Evolutionary conservation across 306 rosid genomes (phyloP).

Genomic region (Astragalus membranaceus): DNA sequence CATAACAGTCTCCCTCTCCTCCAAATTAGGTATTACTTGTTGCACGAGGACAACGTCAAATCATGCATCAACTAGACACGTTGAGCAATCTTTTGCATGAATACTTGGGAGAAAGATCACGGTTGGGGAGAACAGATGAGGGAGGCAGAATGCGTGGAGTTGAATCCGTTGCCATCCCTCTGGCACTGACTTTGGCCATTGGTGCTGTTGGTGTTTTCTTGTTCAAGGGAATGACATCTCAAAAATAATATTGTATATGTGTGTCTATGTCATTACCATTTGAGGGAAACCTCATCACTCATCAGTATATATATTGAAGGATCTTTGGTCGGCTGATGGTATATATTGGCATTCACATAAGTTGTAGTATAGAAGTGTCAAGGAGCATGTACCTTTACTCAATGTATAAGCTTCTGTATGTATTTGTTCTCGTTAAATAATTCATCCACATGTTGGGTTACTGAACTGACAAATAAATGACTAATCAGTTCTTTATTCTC

Average conservation of each 20-base stretch:
- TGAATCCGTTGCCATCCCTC: conserved; percentile 41
- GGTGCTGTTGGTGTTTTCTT: conserved; percentile 61
- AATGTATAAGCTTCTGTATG: neutral
- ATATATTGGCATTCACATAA: neutral
- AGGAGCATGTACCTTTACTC: neutral
- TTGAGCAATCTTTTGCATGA: conserved; percentile 76
- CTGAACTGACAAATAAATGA: neutral
- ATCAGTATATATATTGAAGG: neutral
- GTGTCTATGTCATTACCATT: neutral
- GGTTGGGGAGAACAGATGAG: conserved; percentile 42
- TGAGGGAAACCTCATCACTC: neutral
- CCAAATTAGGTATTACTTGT: conserved; percentile 48
- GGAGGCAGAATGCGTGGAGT: conserved; percentile 34
- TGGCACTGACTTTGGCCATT: conserved; percentile 58
- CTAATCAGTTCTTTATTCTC: neutral
- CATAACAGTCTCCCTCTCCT: neutral
- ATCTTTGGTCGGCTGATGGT: neutral
- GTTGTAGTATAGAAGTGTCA: neutral
- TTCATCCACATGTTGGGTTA: neutral
- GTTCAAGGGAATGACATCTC: conserved; percentile 50
- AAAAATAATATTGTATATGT: conserved; percentile 27
- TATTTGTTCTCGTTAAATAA: neutral
- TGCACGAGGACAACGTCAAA: conserved; percentile 75
- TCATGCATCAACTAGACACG: conserved; percentile 73
- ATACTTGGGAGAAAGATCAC: conserved; percentile 49